Conservation (phyloP, 2,329 filamentous ascomycete species). For the Zopfia rhizophila region DNA sequence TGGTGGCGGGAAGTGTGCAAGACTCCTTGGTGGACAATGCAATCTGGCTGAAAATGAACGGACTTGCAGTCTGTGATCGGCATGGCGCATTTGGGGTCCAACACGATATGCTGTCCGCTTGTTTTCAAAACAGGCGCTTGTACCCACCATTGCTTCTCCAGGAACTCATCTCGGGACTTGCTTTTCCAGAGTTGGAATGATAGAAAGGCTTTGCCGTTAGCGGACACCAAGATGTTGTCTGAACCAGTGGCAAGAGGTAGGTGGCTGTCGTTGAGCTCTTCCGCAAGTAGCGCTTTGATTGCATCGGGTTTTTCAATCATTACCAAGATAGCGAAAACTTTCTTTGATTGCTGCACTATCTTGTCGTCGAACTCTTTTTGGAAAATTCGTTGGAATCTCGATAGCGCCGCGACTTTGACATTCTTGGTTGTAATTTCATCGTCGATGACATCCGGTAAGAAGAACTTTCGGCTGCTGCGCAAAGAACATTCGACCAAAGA, state of each 20-base stretch:
- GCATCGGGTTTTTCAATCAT: constrained; percentile 5
- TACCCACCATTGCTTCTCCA: constrained; percentile 18
- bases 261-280: constrained; percentile 10
- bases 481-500: no score
- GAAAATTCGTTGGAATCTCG: no score
- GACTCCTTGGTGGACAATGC: constrained; percentile 1
- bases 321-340: constrained; percentile 17
- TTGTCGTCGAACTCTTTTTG: not conserved
- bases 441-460: no score
- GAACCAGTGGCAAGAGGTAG: constrained; percentile 4
- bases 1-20: constrained; percentile 10
- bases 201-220: constrained; percentile 1
- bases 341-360: constrained; percentile 7
- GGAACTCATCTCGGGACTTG: constrained; percentile 12
- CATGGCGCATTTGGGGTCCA: constrained; percentile 9
- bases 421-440: constrained; percentile 6
- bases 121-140: constrained; percentile 16
- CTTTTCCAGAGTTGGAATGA: not conserved
- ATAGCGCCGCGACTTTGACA: constrained; percentile 3
- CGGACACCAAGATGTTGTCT: constrained; percentile 1
- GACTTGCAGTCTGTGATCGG: constrained; percentile 8
- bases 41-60: not conserved
- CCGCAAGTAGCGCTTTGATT: constrained; percentile 6
- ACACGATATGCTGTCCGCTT: not conserved
- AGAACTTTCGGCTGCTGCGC: no score